phyloP scores from a whole-genome alignment of 2,329 filamentous ascomycete species.

The Epichloe glyceriae region DNA sequence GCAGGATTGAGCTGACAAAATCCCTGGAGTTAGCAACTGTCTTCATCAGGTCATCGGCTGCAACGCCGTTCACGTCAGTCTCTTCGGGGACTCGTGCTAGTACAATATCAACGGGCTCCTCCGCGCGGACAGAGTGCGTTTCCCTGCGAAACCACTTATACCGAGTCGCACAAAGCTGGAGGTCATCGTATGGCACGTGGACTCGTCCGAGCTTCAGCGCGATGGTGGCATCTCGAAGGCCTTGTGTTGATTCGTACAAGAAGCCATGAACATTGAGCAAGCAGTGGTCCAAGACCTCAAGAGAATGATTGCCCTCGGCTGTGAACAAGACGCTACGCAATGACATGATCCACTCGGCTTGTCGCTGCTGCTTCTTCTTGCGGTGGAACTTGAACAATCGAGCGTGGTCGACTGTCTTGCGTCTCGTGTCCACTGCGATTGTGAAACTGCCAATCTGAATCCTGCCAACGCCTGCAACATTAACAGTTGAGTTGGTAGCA shows the following conservation, averaged over 20 bases:
- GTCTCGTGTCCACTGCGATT: constrained; percentile 78
- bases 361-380: constrained; percentile 42
- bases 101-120: constrained; percentile 46
- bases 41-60: constrained; percentile 57
- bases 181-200: constrained; percentile 81
- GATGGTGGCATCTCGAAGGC: constrained; percentile 78
- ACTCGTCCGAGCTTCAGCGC: constrained; percentile 83
- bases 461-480: constrained; percentile 68
- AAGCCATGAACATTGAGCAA: constrained; percentile 86
- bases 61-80: constrained; percentile 52
- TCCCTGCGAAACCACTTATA: constrained; percentile 34
- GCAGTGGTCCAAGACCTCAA: constrained; percentile 78
- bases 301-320: constrained; percentile 67
- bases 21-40: constrained; percentile 87
- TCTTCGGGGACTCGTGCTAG: constrained; percentile 66
- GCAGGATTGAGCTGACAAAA: constrained; percentile 76
- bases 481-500: constrained; percentile 65
- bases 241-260: constrained; percentile 72
- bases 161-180: constrained; percentile 48
- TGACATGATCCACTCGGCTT: constrained; percentile 89
- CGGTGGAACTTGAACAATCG: constrained; percentile 62
- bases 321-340: constrained; percentile 81
- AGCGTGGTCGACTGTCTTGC: constrained; percentile 81
- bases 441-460: constrained; percentile 76
- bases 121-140: constrained; percentile 19